These are phyloP conservation scores for Ophiostoma novo-ulmi DNA, from an alignment of 2,329 filamentous ascomycete species.

Conservation along the genomic window DNA sequence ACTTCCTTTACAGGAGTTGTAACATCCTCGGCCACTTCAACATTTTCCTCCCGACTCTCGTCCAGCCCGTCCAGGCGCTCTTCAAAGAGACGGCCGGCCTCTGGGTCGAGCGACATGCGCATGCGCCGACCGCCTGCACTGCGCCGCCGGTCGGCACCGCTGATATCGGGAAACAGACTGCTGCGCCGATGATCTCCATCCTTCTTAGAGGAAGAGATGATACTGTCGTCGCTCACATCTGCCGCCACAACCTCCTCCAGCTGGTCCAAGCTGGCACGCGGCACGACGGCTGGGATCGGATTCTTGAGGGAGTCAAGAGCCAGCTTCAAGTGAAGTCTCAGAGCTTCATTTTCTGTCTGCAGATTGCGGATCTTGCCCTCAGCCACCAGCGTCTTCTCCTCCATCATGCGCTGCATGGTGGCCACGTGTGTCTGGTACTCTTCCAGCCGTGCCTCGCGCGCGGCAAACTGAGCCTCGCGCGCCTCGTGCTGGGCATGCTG, in stretches of 20 bases:
- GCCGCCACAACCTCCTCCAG: background rate
- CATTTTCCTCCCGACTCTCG: background rate
- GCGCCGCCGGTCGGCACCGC: constrained; percentile 24
- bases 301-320: constrained; percentile 84
- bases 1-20: background rate
- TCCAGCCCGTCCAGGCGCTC: constrained; percentile 22
- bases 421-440: constrained; percentile 90
- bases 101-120: constrained; percentile 24
- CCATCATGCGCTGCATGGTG: constrained; percentile 91
- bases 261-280: constrained; percentile 30
- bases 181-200: constrained; percentile 15
- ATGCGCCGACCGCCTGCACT: constrained; percentile 20
- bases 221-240: background rate
- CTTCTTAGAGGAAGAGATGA: background rate
- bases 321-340: constrained; percentile 81
- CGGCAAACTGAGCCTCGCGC: constrained; percentile 60
- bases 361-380: constrained; percentile 92
- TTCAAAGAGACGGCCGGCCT: constrained; percentile 21
- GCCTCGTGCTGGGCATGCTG: constrained; percentile 39
- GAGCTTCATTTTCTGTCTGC: constrained; percentile 82
- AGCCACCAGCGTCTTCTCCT: constrained; percentile 82
- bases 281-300: constrained; percentile 64
- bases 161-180: constrained; percentile 19
- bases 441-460: constrained; percentile 75
- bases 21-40: background rate